These are phyloP conservation scores for Penicillium palitans DNA, from an alignment of 2,329 filamentous ascomycete genomes.

Conservation along the genomic window DNA sequence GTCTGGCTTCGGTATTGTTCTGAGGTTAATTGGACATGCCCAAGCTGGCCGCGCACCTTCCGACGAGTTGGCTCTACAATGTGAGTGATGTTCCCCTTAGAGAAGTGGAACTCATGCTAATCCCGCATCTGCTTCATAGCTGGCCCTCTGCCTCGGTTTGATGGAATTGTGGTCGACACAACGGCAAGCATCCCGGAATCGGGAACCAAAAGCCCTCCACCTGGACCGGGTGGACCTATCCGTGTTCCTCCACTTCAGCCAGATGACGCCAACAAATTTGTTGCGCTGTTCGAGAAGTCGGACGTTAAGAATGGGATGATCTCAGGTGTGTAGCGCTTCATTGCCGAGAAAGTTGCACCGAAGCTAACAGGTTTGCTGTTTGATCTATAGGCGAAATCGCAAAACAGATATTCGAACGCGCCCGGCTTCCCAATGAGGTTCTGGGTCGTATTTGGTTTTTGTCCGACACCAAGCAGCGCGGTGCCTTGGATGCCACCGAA, in stretches of 20 bases:
- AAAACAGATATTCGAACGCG: conserved; percentile 93
- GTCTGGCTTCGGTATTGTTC: conserved; percentile 86
- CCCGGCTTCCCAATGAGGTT: conserved; percentile 82
- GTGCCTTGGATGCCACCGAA: conserved; percentile 80
- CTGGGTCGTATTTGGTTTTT: conserved; percentile 96
- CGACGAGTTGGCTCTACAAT: conserved; percentile 77
- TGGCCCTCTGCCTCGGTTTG: conserved; percentile 89
- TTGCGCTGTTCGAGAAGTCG: conserved; percentile 86
- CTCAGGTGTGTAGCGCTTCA: conserved; percentile 51
- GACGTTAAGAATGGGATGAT: conserved; percentile 74
- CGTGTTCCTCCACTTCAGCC: conserved; percentile 85
- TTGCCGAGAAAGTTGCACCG: background rate
- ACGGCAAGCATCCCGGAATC: conserved; percentile 53
- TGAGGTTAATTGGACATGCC: conserved; percentile 92
- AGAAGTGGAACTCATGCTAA: conserved; percentile 1
- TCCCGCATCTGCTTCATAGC: conserved; percentile 39
- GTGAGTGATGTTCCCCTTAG: conserved; percentile 41
- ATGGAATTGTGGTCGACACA: conserved; percentile 63
- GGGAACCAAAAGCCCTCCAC: conserved; percentile 45
- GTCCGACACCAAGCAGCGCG: conserved; percentile 89
- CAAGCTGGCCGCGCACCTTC: conserved; percentile 83
- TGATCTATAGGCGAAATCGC: conserved; percentile 68
- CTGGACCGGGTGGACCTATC: conserved; percentile 62
- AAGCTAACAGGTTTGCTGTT: background rate
- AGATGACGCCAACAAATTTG: conserved; percentile 88